Conservation (phyloP, 768 basidiomycete species). For the Macrolepiota albuminosa region DNA sequence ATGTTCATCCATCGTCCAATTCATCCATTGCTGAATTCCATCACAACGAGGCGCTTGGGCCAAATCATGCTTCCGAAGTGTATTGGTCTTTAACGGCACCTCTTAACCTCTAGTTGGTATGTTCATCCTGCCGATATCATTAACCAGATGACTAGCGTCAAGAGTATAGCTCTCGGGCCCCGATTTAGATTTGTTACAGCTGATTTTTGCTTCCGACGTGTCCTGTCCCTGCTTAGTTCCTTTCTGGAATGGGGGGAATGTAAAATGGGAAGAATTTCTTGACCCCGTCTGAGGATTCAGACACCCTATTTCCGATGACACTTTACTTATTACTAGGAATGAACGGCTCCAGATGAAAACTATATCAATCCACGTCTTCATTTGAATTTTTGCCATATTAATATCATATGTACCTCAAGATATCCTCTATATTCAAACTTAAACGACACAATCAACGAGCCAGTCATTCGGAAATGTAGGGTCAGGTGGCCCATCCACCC, state of each 20-base stretch:
- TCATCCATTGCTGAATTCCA: conserved; percentile 1
- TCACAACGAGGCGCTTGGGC: conserved; percentile 8
- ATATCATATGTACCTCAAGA: not conserved
- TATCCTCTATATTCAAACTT: not conserved
- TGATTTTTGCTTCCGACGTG: not conserved
- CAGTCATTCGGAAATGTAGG: not conserved
- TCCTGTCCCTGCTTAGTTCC: not conserved
- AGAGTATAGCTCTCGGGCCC: not conserved
- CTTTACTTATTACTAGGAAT: not conserved
- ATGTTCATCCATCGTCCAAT: not conserved
- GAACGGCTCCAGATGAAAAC: not conserved
- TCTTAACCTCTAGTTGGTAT: not conserved
- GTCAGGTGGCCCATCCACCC: not conserved
- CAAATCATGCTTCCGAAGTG: not conserved
- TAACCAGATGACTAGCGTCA: not conserved
- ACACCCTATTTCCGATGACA: not conserved
- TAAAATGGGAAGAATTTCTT: not conserved
- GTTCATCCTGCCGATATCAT: not conserved
- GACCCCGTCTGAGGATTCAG: not conserved
- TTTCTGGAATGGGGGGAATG: not conserved
- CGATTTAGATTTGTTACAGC: not conserved
- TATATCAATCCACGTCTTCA: not conserved
- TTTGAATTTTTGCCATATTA: not conserved
- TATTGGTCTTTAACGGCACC: not conserved
- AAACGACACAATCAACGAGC: not conserved